Percentiles rank a stretch among this genome's conserved stretches.
These are phyloP conservation scores for Dothistroma septosporum DNA, from an alignment of 2,329 filamentous ascomycete genomes.

Conservation along the genomic window DNA sequence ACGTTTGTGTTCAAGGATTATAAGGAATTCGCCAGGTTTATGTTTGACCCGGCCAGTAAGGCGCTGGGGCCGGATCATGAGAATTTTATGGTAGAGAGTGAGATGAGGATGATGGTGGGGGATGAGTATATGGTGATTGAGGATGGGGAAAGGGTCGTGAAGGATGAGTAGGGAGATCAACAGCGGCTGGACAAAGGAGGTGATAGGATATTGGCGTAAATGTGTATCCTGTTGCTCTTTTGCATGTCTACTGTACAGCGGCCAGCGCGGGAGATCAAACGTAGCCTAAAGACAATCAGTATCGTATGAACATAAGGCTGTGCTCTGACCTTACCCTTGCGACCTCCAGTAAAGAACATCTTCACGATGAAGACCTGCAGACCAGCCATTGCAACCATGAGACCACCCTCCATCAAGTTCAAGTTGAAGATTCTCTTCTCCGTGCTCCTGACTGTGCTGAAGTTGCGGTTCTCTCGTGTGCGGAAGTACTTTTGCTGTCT, in stretches of 20 bases:
- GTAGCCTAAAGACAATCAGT: constrained; percentile 17
- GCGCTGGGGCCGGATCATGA: constrained; percentile 36
- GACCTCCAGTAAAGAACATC: constrained; percentile 95
- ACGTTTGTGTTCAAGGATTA: constrained; percentile 48
- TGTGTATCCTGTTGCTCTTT: not conserved
- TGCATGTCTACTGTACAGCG: constrained; percentile 8
- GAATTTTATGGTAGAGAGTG: constrained; percentile 36
- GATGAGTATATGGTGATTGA: constrained; percentile 39
- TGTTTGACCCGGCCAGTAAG: constrained; percentile 46
- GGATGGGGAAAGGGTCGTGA: constrained; percentile 37
- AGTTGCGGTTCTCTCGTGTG: constrained; percentile 96
- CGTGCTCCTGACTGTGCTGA: constrained; percentile 94
- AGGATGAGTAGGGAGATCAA: constrained; percentile 5
- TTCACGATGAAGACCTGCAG: constrained; percentile 95
- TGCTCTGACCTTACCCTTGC: constrained; percentile 51
- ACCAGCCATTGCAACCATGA: constrained; percentile 93
- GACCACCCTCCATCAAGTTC: constrained; percentile 81
- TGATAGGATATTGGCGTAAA: not conserved
- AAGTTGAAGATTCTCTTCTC: constrained; percentile 97
- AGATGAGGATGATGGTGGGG: constrained; percentile 45
- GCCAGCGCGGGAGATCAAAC: constrained; percentile 16
- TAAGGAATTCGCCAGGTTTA: constrained; percentile 43
- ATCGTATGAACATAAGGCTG: not conserved
- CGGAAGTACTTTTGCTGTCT: constrained; percentile 99
- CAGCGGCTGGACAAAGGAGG: not conserved